These are phyloP conservation scores for Cytospora paraplurivora DNA, from an alignment of 2,329 filamentous ascomycete species.

Conservation along the genomic window DNA sequence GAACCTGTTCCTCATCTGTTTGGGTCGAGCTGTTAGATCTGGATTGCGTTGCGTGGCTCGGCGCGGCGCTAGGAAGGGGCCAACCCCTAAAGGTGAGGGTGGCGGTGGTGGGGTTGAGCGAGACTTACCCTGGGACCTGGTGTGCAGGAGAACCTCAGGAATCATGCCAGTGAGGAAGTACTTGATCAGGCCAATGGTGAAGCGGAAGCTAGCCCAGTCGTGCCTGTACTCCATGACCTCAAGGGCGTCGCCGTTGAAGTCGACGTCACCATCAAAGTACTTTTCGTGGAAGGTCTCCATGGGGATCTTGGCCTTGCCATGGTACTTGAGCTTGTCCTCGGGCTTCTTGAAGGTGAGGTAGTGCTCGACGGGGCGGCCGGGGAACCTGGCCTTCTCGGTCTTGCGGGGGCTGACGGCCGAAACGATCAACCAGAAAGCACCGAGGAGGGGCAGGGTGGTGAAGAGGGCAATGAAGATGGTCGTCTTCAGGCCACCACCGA, in stretches of 20 bases:
- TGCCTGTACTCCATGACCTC: conserved; percentile 92
- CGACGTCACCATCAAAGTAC: conserved; percentile 94
- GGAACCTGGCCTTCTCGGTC: conserved; percentile 88
- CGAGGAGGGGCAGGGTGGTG: conserved; percentile 76
- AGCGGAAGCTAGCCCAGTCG: conserved; percentile 94
- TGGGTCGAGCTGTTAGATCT: conserved; percentile 6
- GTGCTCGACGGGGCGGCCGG: conserved; percentile 84
- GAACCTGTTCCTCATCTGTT: conserved; percentile 92
- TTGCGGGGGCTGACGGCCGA: conserved; percentile 83
- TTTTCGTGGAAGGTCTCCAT: conserved; percentile 96
- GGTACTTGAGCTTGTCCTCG: conserved; percentile 66
- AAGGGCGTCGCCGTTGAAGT: conserved; percentile 91
- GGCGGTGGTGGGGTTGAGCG: not conserved
- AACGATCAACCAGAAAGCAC: conserved; percentile 77
- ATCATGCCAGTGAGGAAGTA: conserved; percentile 87
- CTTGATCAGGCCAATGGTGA: conserved; percentile 83
- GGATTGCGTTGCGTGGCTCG: no score
- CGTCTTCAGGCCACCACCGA: conserved; percentile 85
- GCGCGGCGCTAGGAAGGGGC: not conserved
- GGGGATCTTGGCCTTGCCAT: conserved; percentile 77
- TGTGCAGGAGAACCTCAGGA: conserved; percentile 90
- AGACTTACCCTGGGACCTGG: conserved; percentile 75
- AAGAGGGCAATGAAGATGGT: conserved; percentile 83
- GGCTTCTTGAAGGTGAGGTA: conserved; percentile 81
- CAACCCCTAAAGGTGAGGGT: not conserved